These are phyloP conservation scores for Nephelium lappaceum DNA, from an alignment of 345 rosid species.

Conservation along the genomic window DNA sequence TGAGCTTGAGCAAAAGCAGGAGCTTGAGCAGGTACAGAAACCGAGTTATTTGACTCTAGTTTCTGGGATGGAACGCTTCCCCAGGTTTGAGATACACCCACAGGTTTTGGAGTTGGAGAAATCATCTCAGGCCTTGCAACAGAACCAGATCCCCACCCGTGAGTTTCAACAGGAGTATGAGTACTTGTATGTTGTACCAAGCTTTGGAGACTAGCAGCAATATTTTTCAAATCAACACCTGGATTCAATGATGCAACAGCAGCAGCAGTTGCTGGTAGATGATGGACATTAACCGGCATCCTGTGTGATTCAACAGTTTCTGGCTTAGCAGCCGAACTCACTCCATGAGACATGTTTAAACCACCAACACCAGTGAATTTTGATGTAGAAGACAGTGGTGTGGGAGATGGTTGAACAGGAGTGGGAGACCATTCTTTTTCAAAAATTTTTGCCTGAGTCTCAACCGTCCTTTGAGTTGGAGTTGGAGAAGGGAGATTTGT, in stretches of 20 bases:
- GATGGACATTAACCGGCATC: constrained; percentile 43
- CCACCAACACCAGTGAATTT: constrained; percentile 17
- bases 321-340: constrained; percentile 39
- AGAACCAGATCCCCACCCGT: constrained; percentile 48
- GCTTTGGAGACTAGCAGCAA: constrained; percentile 42
- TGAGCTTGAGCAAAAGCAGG: constrained; percentile 45
- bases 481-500: constrained; percentile 93
- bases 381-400: constrained; percentile 27
- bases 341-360: constrained; percentile 33
- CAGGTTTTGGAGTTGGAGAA: constrained; percentile 39
- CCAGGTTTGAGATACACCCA: constrained; percentile 53
- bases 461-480: constrained; percentile 60
- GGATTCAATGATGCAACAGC: constrained; percentile 31
- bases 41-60: constrained; percentile 36
- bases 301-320: constrained; percentile 40
- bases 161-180: constrained; percentile 38
- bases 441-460: constrained; percentile 41
- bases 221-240: constrained; percentile 38
- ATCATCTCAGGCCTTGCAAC: constrained; percentile 43
- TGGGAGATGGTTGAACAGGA: constrained; percentile 38
- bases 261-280: constrained; percentile 19
- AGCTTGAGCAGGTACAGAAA: constrained; percentile 31
- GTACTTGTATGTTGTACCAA: constrained; percentile 45
- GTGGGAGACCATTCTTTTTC: constrained; percentile 80
- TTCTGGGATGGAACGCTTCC: constrained; percentile 49